Evolutionary conservation across 2,329 filamentous ascomycete genomes (phyloP).

Genomic region (Didymellaceae sp.): DNA sequence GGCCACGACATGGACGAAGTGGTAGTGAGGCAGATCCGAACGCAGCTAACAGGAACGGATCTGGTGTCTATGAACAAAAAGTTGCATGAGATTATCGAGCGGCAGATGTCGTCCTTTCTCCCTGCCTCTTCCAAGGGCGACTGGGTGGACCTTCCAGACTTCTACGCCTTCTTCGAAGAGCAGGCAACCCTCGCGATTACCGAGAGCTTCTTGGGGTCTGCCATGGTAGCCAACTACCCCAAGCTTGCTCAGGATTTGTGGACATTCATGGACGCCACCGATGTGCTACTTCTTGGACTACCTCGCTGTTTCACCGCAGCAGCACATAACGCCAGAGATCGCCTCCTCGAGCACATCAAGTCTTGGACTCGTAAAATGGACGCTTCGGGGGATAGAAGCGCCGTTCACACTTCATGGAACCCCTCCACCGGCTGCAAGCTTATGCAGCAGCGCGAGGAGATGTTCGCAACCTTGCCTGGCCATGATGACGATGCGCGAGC

Average conservation of each 20-base stretch:
- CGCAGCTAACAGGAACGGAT: slow-evolving; percentile 3
- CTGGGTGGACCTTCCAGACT: slow-evolving; percentile 21
- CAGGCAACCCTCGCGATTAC: slow-evolving; percentile 16
- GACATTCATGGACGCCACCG: slow-evolving; percentile 24
- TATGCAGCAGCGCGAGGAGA: slow-evolving; percentile 23
- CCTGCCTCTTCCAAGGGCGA: neutral
- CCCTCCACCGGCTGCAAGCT: slow-evolving; percentile 18
- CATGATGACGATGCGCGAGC: slow-evolving; percentile 19
- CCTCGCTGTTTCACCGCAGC: slow-evolving; percentile 17
- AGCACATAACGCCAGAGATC: slow-evolving; percentile 21
- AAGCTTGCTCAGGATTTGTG: slow-evolving; percentile 20
- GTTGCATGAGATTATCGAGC: slow-evolving; percentile 14
- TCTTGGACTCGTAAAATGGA: slow-evolving; percentile 13
- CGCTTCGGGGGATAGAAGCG: neutral
- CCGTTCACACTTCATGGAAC: slow-evolving; percentile 17
- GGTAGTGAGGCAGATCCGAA: slow-evolving; percentile 18
- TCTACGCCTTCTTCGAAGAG: slow-evolving; percentile 18
- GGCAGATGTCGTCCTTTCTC: slow-evolving; percentile 3
- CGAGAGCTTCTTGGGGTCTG: slow-evolving; percentile 18
- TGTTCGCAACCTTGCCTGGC: slow-evolving; percentile 20
- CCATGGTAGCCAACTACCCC: slow-evolving; percentile 15
- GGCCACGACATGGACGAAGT: neutral
- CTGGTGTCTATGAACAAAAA: slow-evolving; percentile 9
- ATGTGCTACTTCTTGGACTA: slow-evolving; percentile 21
- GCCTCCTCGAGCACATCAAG: slow-evolving; percentile 19